Evolutionary conservation across 768 basidiomycete genomes (phyloP).

Genomic region (Fistulinella prunicolor): DNA sequence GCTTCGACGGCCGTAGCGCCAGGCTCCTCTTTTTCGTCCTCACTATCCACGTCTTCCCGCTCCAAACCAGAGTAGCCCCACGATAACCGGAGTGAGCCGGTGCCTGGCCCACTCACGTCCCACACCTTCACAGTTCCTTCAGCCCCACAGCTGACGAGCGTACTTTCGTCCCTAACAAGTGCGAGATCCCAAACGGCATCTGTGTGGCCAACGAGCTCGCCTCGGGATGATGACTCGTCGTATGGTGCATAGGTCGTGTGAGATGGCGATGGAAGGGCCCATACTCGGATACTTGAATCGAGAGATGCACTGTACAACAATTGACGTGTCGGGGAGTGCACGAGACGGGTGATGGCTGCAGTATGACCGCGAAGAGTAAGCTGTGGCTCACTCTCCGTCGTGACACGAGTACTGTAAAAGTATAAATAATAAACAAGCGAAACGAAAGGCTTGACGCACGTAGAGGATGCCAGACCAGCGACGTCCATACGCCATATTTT

Average conservation of each 20-base stretch:
- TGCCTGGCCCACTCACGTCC: slow-evolving; percentile 74
- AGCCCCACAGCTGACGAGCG: slow-evolving; percentile 85
- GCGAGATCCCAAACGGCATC: slow-evolving; percentile 97
- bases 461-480: slow-evolving; percentile 65
- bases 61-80: slow-evolving; percentile 81
- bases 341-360: slow-evolving; percentile 82
- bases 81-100: slow-evolving; percentile 59
- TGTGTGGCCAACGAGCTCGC: slow-evolving; percentile 86
- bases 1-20: slow-evolving; percentile 85
- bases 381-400: slow-evolving; percentile 89
- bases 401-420: slow-evolving; percentile 53
- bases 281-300: slow-evolving; percentile 90
- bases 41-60: slow-evolving; percentile 33
- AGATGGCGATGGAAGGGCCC: slow-evolving; percentile 72
- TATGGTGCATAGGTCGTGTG: slow-evolving; percentile 92
- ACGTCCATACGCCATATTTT: slow-evolving; percentile 95
- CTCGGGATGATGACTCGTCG: slow-evolving; percentile 73
- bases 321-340: slow-evolving; percentile 72
- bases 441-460: slow-evolving; percentile 49
- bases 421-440: slow-evolving; percentile 1
- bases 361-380: slow-evolving; percentile 93
- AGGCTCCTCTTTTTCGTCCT: slow-evolving; percentile 43
- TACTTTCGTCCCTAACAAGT: slow-evolving; percentile 76
- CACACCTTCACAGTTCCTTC: slow-evolving; percentile 93
- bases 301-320: slow-evolving; percentile 89